A percentile compares a stretch with the other conserved stretches of the same genome.
phyloP scores from a whole-genome alignment of 2,329 filamentous ascomycete genomes.

The Penicillium sp. region DNA sequence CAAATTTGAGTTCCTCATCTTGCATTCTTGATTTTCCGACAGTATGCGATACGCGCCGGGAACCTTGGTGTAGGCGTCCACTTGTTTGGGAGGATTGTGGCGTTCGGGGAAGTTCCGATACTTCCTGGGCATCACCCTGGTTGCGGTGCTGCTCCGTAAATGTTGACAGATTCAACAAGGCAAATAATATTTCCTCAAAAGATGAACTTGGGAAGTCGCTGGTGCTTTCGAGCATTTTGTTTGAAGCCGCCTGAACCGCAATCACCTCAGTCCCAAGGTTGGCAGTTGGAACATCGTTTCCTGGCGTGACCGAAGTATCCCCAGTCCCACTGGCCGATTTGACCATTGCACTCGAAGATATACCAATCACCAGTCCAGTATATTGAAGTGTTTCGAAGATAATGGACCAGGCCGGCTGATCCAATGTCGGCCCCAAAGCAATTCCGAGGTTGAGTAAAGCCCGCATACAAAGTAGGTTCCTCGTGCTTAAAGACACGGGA shows the following conservation, averaged over 20 bases:
- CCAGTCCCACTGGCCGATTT: constrained; percentile 25
- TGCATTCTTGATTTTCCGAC: constrained; percentile 42
- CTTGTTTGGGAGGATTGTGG: constrained; percentile 24
- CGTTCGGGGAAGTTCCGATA: constrained; percentile 45
- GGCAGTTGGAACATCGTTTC: constrained; percentile 49
- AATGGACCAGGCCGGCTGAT: constrained; percentile 76
- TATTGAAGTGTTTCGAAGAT: constrained; percentile 89
- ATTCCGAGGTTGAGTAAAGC: constrained; percentile 95
- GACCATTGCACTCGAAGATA: constrained; percentile 32
- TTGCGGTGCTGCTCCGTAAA: constrained; percentile 45
- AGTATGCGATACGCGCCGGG: constrained; percentile 41
- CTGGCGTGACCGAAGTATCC: constrained; percentile 24
- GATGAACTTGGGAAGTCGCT: constrained; percentile 81
- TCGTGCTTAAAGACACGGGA: constrained; percentile 67
- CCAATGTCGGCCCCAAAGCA: constrained; percentile 82
- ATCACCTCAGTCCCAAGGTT: constrained; percentile 78
- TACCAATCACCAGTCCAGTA: constrained; percentile 77
- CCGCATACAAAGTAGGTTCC: constrained; percentile 85
- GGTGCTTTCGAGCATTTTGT: constrained; percentile 85
- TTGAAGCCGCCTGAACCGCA: constrained; percentile 83
- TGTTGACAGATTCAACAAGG: constrained; percentile 68
- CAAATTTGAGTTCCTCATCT: constrained; percentile 50
- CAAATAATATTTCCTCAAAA: constrained; percentile 72
- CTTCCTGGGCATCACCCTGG: constrained; percentile 50
- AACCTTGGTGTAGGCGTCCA: constrained; percentile 36